phyloP scores from a whole-genome alignment of 1,284 basidiomycete genomes.

The Ganoderma lucidum region DNA sequence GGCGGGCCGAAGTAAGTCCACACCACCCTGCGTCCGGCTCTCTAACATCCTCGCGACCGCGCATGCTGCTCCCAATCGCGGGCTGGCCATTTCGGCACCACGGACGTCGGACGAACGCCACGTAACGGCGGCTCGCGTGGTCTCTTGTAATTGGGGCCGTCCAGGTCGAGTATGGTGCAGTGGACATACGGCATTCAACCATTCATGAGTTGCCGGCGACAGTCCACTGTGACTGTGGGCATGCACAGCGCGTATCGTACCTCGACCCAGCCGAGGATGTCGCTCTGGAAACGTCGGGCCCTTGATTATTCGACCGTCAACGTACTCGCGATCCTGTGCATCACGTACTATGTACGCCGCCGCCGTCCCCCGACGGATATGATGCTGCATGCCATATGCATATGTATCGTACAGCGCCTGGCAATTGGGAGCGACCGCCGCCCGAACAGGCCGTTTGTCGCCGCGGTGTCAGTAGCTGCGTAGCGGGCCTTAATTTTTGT shows the following conservation, averaged over 20 bases:
- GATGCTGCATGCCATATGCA: background rate
- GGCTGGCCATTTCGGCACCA: background rate
- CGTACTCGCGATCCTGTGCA: background rate
- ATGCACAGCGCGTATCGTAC: background rate
- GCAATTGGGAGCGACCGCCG: background rate
- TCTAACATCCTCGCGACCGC: background rate
- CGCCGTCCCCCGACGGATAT: no score
- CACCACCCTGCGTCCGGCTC: background rate
- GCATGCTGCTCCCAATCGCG: background rate
- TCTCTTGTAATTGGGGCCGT: background rate
- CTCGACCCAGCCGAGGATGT: background rate
- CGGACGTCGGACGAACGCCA: background rate
- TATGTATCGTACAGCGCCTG: background rate
- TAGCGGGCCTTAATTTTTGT: background rate
- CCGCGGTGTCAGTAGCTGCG: background rate
- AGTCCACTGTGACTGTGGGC: background rate
- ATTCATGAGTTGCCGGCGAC: conserved; percentile 5
- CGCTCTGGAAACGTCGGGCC: background rate
- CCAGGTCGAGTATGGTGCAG: background rate
- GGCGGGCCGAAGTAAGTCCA: background rate
- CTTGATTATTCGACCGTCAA: background rate
- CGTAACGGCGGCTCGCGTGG: background rate
- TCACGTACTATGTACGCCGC: background rate
- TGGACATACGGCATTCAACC: background rate
- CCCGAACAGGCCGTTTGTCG: background rate